Evolutionary conservation across 257 asterid genomes (phyloP).

Genomic region (Ilex asprella): DNA sequence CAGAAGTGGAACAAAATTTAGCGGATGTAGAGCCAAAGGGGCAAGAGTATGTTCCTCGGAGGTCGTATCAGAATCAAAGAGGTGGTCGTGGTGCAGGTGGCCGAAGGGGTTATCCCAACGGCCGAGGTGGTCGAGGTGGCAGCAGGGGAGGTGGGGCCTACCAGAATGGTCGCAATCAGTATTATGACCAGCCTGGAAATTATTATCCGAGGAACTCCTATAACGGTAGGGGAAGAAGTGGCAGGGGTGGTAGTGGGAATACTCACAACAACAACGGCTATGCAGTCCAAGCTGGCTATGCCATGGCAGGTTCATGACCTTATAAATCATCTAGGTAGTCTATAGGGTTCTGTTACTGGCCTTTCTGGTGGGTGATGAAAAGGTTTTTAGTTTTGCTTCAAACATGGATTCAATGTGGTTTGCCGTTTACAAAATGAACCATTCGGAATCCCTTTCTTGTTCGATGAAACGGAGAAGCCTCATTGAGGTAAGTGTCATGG

Average conservation of each 20-base stretch:
- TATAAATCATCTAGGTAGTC: slow-evolving; percentile 1
- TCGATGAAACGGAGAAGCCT: too few relatives aligned
- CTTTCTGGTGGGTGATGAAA: slow-evolving; percentile 3
- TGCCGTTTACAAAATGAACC: too few relatives aligned
- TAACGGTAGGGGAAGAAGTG: slow-evolving; percentile 63
- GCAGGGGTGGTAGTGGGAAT: slow-evolving; percentile 48
- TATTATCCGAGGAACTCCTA: slow-evolving; percentile 41
- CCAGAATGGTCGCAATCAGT: slow-evolving; percentile 51
- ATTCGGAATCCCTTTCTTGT: too few relatives aligned
- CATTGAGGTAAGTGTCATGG: too few relatives aligned
- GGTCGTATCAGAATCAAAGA: slow-evolving; percentile 42
- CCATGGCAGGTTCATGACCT: slow-evolving; percentile 38
- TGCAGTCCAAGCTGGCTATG: slow-evolving; percentile 28
- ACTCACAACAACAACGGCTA: slow-evolving; percentile 22
- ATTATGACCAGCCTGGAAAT: slow-evolving; percentile 49
- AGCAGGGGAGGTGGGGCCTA: slow-evolving; percentile 42
- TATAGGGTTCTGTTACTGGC: slow-evolving; percentile 11
- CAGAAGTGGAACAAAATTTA: slow-evolving; percentile 9
- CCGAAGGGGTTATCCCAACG: slow-evolving; percentile 26
- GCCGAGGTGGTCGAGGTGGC: slow-evolving; percentile 29
- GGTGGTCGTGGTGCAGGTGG: slow-evolving; percentile 50
- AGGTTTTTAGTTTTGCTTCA: too few relatives aligned
- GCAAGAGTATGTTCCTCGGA: slow-evolving; percentile 35
- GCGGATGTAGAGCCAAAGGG: slow-evolving; percentile 25
- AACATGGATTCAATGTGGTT: too few relatives aligned